These are phyloP conservation scores for Quercus phellos DNA, from an alignment of 331 rosid genomes.

Conservation along the genomic window DNA sequence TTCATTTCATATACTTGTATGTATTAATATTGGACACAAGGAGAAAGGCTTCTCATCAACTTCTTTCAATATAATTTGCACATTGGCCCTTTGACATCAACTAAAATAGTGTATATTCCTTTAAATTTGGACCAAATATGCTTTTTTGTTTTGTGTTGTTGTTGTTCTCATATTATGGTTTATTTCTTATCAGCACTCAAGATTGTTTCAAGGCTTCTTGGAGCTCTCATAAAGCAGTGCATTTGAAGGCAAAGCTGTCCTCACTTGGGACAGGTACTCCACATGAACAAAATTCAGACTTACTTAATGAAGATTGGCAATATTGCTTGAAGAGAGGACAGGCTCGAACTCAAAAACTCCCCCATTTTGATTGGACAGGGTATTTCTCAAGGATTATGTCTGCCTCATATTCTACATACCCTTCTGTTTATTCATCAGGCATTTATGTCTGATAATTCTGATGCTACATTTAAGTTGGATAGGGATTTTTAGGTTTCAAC, in stretches of 20 bases:
- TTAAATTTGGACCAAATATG: constrained; percentile 3
- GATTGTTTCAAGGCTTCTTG: constrained; percentile 93
- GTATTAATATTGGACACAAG: background rate
- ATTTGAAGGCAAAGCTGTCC: constrained; percentile 58
- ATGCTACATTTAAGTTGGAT: background rate
- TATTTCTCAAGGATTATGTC: constrained; percentile 25
- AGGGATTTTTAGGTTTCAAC: background rate
- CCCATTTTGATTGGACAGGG: constrained; percentile 98
- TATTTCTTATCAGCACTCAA: constrained; percentile 70
- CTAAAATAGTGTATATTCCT: background rate
- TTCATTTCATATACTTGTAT: background rate
- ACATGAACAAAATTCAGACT: constrained; percentile 38
- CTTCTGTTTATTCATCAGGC: constrained; percentile 6
- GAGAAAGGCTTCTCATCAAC: background rate
- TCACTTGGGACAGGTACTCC: constrained; percentile 34
- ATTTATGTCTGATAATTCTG: background rate
- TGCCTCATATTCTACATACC: background rate
- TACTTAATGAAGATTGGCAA: constrained; percentile 59
- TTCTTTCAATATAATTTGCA: background rate
- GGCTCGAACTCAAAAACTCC: constrained; percentile 65
- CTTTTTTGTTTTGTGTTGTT: background rate
- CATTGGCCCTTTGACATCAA: background rate
- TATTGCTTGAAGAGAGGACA: constrained; percentile 84
- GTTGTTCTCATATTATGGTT: constrained; percentile 6
- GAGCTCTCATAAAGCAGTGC: constrained; percentile 85